Evolutionary conservation across 352 stramenopile species (phyloP).

Genomic region (Pythium biforme): DNA sequence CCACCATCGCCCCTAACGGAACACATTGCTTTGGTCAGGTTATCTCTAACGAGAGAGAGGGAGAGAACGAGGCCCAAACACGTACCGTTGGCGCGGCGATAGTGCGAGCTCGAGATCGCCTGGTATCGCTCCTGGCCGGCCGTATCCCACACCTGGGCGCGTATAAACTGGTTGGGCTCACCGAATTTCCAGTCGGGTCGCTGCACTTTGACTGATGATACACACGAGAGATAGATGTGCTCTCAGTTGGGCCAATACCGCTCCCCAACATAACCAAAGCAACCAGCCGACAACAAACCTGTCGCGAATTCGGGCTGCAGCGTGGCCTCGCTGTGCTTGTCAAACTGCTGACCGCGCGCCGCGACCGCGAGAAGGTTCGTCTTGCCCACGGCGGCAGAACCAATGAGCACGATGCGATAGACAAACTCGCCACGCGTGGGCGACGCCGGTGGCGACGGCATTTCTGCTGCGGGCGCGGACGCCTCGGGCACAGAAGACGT

Average conservation of each 20-base stretch:
- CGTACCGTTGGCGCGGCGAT: constrained; percentile 55
- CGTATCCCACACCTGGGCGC: constrained; percentile 71
- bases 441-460: constrained; percentile 37
- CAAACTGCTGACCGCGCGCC: constrained; percentile 53
- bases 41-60: no score
- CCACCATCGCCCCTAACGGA: constrained; percentile 56
- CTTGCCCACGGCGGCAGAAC: constrained; percentile 58
- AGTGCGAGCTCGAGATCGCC: constrained; percentile 73
- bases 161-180: constrained; percentile 62
- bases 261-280: no score
- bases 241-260: no score
- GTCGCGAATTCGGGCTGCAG: constrained; percentile 66
- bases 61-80: neutral
- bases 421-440: constrained; percentile 40
- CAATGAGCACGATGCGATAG: constrained; percentile 70
- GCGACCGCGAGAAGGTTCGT: constrained; percentile 63
- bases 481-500: neutral
- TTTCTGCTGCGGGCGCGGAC: neutral
- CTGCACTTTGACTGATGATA: constrained; percentile 51
- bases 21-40: neutral
- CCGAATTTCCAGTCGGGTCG: constrained; percentile 70
- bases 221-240: no score
- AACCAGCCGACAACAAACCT: no score
- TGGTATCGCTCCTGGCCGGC: constrained; percentile 70
- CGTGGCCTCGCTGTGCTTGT: constrained; percentile 48